Base-by-base conservation (phyloP, 805 yeast genomes). In the Saturnispora dispora region DNA sequence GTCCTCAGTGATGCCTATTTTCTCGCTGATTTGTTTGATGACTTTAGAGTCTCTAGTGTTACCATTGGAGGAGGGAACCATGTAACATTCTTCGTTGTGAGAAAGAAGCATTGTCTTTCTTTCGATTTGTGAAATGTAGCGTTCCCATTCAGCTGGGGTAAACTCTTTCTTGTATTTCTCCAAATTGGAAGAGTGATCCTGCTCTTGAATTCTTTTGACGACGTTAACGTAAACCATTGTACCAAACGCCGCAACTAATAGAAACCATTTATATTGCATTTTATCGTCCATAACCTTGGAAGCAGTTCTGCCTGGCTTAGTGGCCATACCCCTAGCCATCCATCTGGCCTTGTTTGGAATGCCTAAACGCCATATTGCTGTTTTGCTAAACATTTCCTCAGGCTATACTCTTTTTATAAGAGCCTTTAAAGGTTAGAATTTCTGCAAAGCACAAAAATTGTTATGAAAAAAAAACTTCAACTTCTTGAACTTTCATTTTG, bases 91-190 rank as follows among this genome's bases (percentile, higher is more conserved):
- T 33, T 58, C 60, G 15, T 57, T 49, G 7, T 52, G 41, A 37
- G 57, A 63, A 47, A 68, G 65, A 7, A 58, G 50, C 17, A 63
- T 53, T 27, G 58, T 60, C 52, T 66, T 68, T 48, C 68, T 58
- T 53, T 64, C 67, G 44, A 63, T 64, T 43, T 55, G 54, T 10
- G 55, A 52, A 65, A 76, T 47, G 66, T 76, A 58, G 58, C 63
- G 55, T 36, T 59, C 64, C 72, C 78, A 75, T 55, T 78, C 83
- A 40, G 71, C 68, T 51, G 77, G 80, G 15, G 73, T 67, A 54
- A 71, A 77, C 6, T 76, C 63, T 37, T 64, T 76, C 52, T 66
- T 69, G 18, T 60, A 55, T 50, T 63, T 64, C n/a, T 59, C 58
- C 30, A 63, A 52, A 37, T 66, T 58, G 46, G 56, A 59, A 4